Percentiles rank a stretch among this genome's conserved stretches.
Conservation (phyloP, 2,329 filamentous ascomycete genomes). For the Alternaria tenuissima region DNA sequence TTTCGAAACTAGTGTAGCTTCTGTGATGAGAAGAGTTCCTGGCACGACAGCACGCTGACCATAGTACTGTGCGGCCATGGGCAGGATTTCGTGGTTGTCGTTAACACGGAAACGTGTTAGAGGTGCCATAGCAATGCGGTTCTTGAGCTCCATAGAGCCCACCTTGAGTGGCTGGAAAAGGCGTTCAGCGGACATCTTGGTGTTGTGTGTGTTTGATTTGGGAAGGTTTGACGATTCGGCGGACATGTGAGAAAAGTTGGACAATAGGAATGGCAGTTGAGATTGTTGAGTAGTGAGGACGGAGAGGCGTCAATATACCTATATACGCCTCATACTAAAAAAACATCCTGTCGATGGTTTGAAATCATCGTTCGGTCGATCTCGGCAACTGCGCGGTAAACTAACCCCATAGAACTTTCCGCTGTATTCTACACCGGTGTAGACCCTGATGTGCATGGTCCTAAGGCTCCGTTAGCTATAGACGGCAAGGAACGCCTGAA, state of each 20-base stretch:
- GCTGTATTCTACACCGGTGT: constrained; percentile 8
- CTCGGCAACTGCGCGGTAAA: constrained; percentile 20
- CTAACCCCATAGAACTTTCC: constrained; percentile 16
- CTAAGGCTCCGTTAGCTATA: neutral
- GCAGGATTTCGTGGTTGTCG: constrained; percentile 58
- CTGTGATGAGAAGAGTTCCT: constrained; percentile 67
- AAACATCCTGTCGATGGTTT: constrained; percentile 13
- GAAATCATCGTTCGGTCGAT: constrained; percentile 20
- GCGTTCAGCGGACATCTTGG: constrained; percentile 36
- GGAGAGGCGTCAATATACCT: neutral
- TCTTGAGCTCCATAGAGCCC: constrained; percentile 44
- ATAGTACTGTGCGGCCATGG: constrained; percentile 61
- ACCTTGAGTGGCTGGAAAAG: constrained; percentile 50
- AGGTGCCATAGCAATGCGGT: constrained; percentile 49
- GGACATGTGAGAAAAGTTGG: neutral
- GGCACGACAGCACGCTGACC: constrained; percentile 60
- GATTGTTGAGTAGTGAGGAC: neutral
- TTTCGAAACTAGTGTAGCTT: constrained; percentile 62
- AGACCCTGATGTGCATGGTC: neutral
- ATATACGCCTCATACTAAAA: constrained; percentile 14
- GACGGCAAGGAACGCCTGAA: neutral
- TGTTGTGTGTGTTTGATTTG: neutral
- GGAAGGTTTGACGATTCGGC: neutral
- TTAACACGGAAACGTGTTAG: constrained; percentile 53
- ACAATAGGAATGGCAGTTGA: neutral